A percentile compares a stretch with the other conserved stretches of the same genome.
phyloP scores from a whole-genome alignment of 768 basidiomycete genomes.

The Lactifluus hygrophoroides region DNA sequence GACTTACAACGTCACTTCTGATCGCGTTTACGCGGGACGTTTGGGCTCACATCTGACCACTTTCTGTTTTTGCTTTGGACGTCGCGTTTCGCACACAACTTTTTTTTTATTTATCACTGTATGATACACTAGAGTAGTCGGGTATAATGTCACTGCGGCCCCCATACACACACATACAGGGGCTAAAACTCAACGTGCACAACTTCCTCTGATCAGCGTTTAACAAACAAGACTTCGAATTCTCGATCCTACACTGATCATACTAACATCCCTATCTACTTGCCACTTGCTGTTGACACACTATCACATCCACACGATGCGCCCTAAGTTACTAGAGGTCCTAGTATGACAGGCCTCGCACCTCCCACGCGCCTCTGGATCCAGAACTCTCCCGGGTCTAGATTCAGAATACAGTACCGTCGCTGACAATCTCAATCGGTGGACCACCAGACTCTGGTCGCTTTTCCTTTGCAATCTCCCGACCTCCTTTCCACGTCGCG shows the following conservation, averaged over 20 bases:
- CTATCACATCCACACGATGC: background rate
- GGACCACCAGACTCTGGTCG: slow-evolving; percentile 71
- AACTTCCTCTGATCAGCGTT: background rate
- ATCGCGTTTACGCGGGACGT: background rate
- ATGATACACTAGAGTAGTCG: background rate
- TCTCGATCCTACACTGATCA: background rate
- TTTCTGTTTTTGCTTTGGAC: background rate
- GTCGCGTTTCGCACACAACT: background rate
- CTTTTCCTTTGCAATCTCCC: slow-evolving; percentile 80
- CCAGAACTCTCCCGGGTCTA: background rate
- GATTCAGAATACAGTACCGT: slow-evolving; percentile 68
- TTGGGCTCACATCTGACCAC: background rate
- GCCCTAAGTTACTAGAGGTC: no score
- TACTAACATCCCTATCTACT: slow-evolving; percentile 1
- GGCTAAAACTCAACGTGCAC: background rate
- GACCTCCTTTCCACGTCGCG: slow-evolving; percentile 95
- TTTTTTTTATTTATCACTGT: background rate
- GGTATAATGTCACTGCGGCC: background rate
- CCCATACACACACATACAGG: background rate
- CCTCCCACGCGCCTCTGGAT: background rate
- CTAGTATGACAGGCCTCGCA: slow-evolving; percentile 3
- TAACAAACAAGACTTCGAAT: no score
- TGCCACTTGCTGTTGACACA: background rate
- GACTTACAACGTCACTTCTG: slow-evolving; percentile 18
- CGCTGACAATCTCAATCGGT: slow-evolving; percentile 79